These are phyloP conservation scores for Mytilinidion resinicola DNA, from an alignment of 495 filamentous ascomycete genomes.

Conservation along the genomic window DNA sequence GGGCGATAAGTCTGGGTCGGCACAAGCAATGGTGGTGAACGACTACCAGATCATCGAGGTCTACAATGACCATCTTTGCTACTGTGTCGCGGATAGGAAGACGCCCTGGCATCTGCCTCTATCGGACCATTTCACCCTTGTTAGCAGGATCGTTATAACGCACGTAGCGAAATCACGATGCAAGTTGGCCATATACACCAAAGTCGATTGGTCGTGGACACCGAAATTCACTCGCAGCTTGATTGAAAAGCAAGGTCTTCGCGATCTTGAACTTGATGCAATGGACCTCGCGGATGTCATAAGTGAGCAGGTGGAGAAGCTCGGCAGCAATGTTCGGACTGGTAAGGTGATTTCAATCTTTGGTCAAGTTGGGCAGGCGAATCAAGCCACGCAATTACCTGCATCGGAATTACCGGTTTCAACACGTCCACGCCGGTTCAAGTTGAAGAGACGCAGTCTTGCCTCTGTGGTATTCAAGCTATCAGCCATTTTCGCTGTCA, in stretches of 20 bases:
- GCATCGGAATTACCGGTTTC: slow-evolving; percentile 37
- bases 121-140: slow-evolving; percentile 68
- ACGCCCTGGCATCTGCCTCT: slow-evolving; percentile 88
- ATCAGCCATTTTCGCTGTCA: slow-evolving; percentile 60
- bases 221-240: slow-evolving; percentile 61
- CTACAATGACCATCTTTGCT: slow-evolving; percentile 90
- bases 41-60: slow-evolving; percentile 90
- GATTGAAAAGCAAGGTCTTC: slow-evolving; percentile 72
- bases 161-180: slow-evolving; percentile 86
- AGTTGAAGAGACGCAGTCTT: slow-evolving; percentile 62
- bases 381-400: slow-evolving; percentile 57
- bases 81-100: slow-evolving; percentile 83
- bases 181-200: slow-evolving; percentile 81
- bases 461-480: slow-evolving; percentile 64
- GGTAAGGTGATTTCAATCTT: slow-evolving; percentile 89
- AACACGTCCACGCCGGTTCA: slow-evolving; percentile 45
- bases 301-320: slow-evolving; percentile 75
- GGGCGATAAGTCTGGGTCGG: slow-evolving; percentile 6
- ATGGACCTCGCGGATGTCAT: slow-evolving; percentile 79
- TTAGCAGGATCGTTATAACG: slow-evolving; percentile 90
- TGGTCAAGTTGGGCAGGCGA: slow-evolving; percentile 74
- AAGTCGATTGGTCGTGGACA: slow-evolving; percentile 72
- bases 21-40: slow-evolving; percentile 42
- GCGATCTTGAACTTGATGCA: slow-evolving; percentile 75
- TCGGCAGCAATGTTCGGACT: slow-evolving; percentile 75